Percentiles rank a stretch among this genome's conserved stretches.
phyloP scores from a whole-genome alignment of 495 filamentous ascomycete species.

The Letharia lupina region DNA sequence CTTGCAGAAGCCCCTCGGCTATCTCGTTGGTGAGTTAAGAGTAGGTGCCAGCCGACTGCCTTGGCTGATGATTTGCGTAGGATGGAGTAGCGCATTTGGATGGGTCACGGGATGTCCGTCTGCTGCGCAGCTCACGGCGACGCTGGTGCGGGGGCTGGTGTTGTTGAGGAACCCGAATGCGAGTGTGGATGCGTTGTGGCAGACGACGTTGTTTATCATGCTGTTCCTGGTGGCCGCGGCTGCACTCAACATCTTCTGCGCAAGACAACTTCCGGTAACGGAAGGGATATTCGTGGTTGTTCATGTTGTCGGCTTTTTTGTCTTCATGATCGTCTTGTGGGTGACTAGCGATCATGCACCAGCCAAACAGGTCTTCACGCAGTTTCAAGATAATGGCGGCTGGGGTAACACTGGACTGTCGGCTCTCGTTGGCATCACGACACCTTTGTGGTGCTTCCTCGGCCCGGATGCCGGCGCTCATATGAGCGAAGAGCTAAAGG shows the following conservation, averaged over 20 bases:
- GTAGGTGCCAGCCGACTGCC: background rate
- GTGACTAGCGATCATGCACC: background rate
- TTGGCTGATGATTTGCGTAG: slow-evolving; percentile 39
- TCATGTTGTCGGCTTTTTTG: background rate
- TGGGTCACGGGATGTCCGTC: slow-evolving; percentile 51
- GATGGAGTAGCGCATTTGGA: slow-evolving; percentile 50
- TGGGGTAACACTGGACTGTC: background rate
- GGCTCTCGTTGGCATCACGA: background rate
- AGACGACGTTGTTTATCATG: background rate
- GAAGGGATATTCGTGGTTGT: background rate
- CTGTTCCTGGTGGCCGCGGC: background rate
- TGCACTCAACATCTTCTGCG: background rate
- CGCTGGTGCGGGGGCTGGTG: slow-evolving; percentile 50
- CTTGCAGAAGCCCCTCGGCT: background rate
- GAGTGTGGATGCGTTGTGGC: background rate
- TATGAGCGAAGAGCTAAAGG: background rate
- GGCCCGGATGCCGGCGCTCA: background rate
- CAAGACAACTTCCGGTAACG: background rate
- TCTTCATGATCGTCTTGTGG: background rate
- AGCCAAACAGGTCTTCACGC: background rate
- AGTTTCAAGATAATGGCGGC: background rate
- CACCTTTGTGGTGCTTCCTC: background rate
- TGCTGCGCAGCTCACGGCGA: slow-evolving; percentile 44
- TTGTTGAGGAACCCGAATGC: slow-evolving; percentile 8
- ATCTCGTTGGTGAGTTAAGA: background rate